Percentiles rank a stretch among this genome's conserved stretches.
Conservation (phyloP, 768 basidiomycete genomes). For the Lactifluus volemus region DNA sequence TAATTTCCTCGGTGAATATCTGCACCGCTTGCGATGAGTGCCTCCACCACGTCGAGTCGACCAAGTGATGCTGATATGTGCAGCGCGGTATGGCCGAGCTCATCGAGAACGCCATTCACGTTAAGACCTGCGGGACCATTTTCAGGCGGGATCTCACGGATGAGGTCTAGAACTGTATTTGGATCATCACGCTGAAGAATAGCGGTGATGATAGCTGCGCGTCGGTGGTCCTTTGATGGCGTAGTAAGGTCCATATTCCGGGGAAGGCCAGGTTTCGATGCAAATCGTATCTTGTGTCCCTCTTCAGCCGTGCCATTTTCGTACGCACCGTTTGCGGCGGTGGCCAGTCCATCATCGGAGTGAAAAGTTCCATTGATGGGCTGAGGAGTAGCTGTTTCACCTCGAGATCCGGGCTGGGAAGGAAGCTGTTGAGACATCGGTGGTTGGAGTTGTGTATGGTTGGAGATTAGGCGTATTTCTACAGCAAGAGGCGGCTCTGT, state of each 20-base stretch:
- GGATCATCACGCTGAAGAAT: conserved; percentile 70
- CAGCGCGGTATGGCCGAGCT: conserved; percentile 89
- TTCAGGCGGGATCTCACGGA: conserved; percentile 53
- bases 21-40: conserved; percentile 69
- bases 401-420: conserved; percentile 26
- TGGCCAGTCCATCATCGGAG: conserved; percentile 31
- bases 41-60: conserved; percentile 54
- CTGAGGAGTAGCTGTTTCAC: conserved; percentile 14
- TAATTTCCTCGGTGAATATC: conserved; percentile 89
- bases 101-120: conserved; percentile 82
- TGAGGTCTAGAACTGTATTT: conserved; percentile 45
- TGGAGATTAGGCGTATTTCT: conserved; percentile 1
- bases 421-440: conserved; percentile 23
- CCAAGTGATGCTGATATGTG: conserved; percentile 89
- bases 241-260: conserved; percentile 46
- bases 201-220: conserved; percentile 53
- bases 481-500: conserved; percentile 34
- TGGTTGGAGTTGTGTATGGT: conserved; percentile 19
- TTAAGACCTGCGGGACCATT: conserved; percentile 35
- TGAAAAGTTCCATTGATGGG: conserved; percentile 14
- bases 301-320: conserved; percentile 36
- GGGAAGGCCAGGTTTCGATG: conserved; percentile 53
- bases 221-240: conserved; percentile 41
- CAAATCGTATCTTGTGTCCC: conserved; percentile 45
- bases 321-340: conserved; percentile 35